Conservation (phyloP, 1,284 basidiomycete species). For the Ceratobasidium sp. region DNA sequence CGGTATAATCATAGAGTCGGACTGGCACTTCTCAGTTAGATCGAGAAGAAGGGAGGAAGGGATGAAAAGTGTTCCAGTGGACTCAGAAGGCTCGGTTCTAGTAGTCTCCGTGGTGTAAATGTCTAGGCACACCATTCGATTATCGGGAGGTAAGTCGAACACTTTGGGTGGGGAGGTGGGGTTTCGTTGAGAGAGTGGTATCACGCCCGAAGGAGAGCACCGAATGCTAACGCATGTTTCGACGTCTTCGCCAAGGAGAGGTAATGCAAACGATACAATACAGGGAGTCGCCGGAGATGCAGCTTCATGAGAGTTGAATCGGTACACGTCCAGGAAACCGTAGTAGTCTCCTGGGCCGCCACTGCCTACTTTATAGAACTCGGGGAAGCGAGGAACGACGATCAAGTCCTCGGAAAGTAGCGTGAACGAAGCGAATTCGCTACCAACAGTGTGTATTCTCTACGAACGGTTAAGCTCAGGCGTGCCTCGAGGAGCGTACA, state of each 20-base stretch:
- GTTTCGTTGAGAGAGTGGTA: conserved; percentile 17
- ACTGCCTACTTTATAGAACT: background rate
- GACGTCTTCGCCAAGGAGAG: background rate
- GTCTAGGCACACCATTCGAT: conserved; percentile 24
- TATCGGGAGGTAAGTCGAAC: conserved; percentile 5
- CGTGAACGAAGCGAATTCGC: conserved; percentile 7
- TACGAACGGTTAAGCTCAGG: background rate
- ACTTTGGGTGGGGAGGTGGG: background rate
- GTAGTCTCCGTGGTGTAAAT: background rate
- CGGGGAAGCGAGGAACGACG: conserved; percentile 2
- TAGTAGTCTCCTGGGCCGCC: background rate
- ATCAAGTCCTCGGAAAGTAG: conserved; percentile 27
- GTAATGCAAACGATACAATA: conserved; percentile 17
- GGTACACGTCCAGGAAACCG: conserved; percentile 13
- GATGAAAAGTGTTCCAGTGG: conserved; percentile 3
- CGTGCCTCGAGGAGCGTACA: background rate
- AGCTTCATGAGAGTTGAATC: background rate
- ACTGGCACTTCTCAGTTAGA: conserved; percentile 3
- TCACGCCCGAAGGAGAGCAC: conserved; percentile 15
- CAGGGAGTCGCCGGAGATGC: background rate
- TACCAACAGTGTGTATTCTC: background rate
- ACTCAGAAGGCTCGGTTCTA: too few species aligned
- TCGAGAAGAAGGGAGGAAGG: conserved; percentile 13
- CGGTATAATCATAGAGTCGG: conserved; percentile 1
- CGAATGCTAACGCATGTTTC: background rate